phyloP scores from a whole-genome alignment of 2,329 filamentous ascomycete species.

The Dothistroma septosporum region DNA sequence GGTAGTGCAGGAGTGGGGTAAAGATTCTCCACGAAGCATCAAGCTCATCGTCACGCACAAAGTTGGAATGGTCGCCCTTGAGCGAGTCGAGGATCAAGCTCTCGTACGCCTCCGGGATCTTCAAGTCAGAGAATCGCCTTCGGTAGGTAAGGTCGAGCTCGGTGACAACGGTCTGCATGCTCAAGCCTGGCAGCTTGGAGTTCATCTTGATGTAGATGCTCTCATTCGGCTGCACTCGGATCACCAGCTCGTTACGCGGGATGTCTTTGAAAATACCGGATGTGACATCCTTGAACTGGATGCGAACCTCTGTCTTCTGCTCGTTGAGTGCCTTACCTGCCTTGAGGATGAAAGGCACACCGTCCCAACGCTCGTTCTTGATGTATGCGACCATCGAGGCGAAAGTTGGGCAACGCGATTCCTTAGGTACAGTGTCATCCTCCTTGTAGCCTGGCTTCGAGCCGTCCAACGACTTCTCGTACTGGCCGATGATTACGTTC shows the following conservation, averaged over 20 bases:
- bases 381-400: slow-evolving; percentile 96
- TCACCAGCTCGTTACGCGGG: slow-evolving; percentile 96
- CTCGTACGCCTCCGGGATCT: slow-evolving; percentile 99
- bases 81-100: slow-evolving; percentile 94
- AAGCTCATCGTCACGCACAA: slow-evolving; percentile 92
- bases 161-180: slow-evolving; percentile 98
- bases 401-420: slow-evolving; percentile 96
- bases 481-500: slow-evolving; percentile 99
- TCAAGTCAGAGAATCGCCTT: slow-evolving; percentile 95
- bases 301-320: slow-evolving; percentile 98
- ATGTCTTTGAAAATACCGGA: slow-evolving; percentile 99
- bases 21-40: slow-evolving; percentile 99
- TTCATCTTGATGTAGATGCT: slow-evolving; percentile 99
- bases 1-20: slow-evolving; percentile 92
- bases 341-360: slow-evolving; percentile 98
- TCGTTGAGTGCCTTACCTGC: slow-evolving; percentile 96
- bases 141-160: slow-evolving; percentile 98
- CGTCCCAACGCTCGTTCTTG: slow-evolving; percentile 99
- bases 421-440: slow-evolving; percentile 95
- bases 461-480: slow-evolving; percentile 91
- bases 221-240: slow-evolving; percentile 98
- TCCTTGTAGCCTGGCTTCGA: slow-evolving; percentile 98
- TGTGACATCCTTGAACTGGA: slow-evolving; percentile 99
- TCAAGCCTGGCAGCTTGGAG: slow-evolving; percentile 95
- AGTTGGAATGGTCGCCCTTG: slow-evolving; percentile 99